Conservation (phyloP, 176 grass and related monocot species). For the Panicum miliaceum region DNA sequence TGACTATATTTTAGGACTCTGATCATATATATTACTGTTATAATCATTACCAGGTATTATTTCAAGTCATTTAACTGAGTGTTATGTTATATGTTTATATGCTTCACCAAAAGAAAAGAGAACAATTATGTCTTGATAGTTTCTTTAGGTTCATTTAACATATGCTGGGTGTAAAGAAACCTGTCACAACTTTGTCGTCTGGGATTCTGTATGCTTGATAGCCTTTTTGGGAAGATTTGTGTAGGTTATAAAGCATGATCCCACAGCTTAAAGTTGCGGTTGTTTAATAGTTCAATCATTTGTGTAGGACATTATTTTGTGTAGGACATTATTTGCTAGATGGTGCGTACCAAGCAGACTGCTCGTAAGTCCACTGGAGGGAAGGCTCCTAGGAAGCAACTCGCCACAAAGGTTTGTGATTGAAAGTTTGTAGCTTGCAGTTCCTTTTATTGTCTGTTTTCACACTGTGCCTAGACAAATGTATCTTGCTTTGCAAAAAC, state of each 20-base stretch:
- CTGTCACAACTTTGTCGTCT: not conserved
- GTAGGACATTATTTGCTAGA: constrained; percentile 17
- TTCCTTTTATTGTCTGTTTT: not conserved
- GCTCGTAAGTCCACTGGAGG: constrained; percentile 59
- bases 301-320: not conserved
- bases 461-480: not conserved
- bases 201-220: not conserved
- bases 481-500: not conserved
- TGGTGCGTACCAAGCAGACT: constrained; percentile 57
- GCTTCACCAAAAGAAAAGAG: not conserved
- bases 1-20: not conserved
- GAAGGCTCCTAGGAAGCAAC: constrained; percentile 61
- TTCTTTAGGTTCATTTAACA: constrained; percentile 1
- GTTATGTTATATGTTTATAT: not conserved
- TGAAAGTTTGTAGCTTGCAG: not conserved
- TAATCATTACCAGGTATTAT: not conserved
- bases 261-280: not conserved
- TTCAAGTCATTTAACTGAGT: not conserved
- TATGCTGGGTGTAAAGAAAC: not conserved
- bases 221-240: too few relatives aligned
- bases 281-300: not conserved
- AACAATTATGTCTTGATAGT: not conserved
- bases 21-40: not conserved
- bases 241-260: not conserved
- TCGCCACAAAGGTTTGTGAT: constrained; percentile 46